Conservation (phyloP, 305 asterid genomes). For the Petunia hybrid region DNA sequence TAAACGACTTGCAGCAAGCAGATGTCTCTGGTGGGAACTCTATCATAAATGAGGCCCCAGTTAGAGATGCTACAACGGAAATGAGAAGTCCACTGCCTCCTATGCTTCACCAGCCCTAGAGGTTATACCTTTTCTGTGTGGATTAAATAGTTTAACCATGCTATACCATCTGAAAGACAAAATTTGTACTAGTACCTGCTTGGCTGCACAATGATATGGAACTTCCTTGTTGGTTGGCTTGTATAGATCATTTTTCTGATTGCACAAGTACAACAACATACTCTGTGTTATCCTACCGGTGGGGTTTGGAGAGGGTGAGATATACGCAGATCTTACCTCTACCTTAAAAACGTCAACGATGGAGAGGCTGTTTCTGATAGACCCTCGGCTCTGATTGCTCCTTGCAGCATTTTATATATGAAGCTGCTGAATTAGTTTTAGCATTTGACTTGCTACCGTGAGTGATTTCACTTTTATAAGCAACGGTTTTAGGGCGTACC, state of each 20-base stretch:
- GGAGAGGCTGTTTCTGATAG: no score
- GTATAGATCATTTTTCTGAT: constrained; percentile 17
- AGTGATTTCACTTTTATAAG: constrained; percentile 9
- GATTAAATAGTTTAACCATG: constrained; percentile 18
- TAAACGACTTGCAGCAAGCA: constrained; percentile 46
- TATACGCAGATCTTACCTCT: no score
- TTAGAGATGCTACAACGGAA: constrained; percentile 54
- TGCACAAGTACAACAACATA: neutral
- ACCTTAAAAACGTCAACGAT: no score
- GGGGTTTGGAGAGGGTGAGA: no score
- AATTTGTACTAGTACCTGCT: neutral
- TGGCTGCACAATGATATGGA: neutral
- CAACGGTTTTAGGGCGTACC: neutral
- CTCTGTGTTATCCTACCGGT: no score
- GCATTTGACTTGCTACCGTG: constrained; percentile 1
- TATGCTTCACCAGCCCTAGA: constrained; percentile 53
- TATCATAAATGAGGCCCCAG: constrained; percentile 45
- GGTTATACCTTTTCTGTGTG: constrained; percentile 50
- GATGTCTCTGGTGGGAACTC: constrained; percentile 46
- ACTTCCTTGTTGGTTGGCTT: constrained; percentile 5
- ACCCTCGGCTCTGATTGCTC: no score
- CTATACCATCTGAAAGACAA: constrained; percentile 22
- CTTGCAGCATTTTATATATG: constrained; percentile 6
- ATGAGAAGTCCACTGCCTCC: constrained; percentile 47
- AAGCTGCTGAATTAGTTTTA: neutral